A percentile compares a stretch with the other conserved stretches of the same genome.
These are phyloP conservation scores for Lipomyces spencermartinsiae DNA, from an alignment of 805 yeast genomes.

Conservation along the genomic window DNA sequence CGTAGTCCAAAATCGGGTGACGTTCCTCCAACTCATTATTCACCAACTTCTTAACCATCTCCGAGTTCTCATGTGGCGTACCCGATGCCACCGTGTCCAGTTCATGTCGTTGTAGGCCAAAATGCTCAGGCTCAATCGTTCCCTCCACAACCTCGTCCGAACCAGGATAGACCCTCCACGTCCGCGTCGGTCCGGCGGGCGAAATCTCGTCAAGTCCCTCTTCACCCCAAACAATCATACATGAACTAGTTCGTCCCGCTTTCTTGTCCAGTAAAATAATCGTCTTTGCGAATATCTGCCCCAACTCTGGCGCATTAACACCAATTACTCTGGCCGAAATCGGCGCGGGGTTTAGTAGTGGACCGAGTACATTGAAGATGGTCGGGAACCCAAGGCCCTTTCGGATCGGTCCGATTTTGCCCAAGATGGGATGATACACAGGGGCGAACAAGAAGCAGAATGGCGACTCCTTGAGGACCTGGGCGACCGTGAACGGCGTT, in stretches of 20 bases:
- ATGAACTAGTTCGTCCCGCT: slow-evolving; percentile 52
- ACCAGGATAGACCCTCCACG: slow-evolving; percentile 69
- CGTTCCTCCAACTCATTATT: slow-evolving; percentile 50
- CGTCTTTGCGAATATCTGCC: slow-evolving; percentile 83
- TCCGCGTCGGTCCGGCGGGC: slow-evolving; percentile 80
- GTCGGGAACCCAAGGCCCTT: slow-evolving; percentile 85
- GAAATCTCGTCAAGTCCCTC: slow-evolving; percentile 93
- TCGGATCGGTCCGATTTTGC: slow-evolving; percentile 77
- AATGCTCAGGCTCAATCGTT: slow-evolving; percentile 57
- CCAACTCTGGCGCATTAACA: slow-evolving; percentile 80
- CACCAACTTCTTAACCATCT: slow-evolving; percentile 56
- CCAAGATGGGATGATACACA: slow-evolving; percentile 92
- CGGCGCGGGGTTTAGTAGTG: slow-evolving; percentile 89
- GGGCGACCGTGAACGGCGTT: slow-evolving; percentile 64
- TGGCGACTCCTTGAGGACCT: slow-evolving; percentile 53
- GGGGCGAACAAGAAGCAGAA: slow-evolving; percentile 89
- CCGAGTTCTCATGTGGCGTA: slow-evolving; percentile 86
- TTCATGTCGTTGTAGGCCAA: slow-evolving; percentile 77
- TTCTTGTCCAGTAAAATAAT: slow-evolving; percentile 65
- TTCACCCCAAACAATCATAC: slow-evolving; percentile 92
- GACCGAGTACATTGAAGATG: slow-evolving; percentile 92
- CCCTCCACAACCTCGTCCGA: slow-evolving; percentile 39
- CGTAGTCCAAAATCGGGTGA: slow-evolving; percentile 81
- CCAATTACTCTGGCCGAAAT: slow-evolving; percentile 83
- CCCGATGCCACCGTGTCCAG: slow-evolving; percentile 76